A percentile compares a stretch with the other conserved stretches of the same genome.
Conservation (phyloP, 2,329 filamentous ascomycete genomes). For the Scedosporium dehoogii region DNA sequence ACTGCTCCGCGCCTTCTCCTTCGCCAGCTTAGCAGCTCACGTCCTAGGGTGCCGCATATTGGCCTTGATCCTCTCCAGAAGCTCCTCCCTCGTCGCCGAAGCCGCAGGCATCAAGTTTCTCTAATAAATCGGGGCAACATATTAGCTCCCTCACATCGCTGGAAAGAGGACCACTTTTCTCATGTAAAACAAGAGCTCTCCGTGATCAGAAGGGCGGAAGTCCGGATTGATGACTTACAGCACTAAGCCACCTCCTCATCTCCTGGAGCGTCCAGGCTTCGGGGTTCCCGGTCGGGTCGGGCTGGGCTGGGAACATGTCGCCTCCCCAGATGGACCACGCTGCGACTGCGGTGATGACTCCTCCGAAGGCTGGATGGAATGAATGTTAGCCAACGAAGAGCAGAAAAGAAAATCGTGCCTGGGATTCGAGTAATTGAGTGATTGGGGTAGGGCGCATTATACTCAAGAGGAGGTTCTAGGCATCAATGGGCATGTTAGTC, state of each 20-base stretch:
- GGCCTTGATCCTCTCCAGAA: conserved; percentile 34
- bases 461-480: conserved; percentile 62
- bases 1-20: too few species aligned
- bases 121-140: conserved; percentile 19
- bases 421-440: not conserved
- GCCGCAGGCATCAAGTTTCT: conserved; percentile 35
- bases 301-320: conserved; percentile 67
- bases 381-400: conserved; percentile 4
- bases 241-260: conserved; percentile 68
- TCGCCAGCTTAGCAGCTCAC: conserved; percentile 4
- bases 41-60: conserved; percentile 34
- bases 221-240: conserved; percentile 45
- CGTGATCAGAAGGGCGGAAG: not conserved
- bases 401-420: not conserved
- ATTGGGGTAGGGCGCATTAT: conserved; percentile 14
- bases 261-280: conserved; percentile 69
- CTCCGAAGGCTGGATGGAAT: conserved; percentile 55
- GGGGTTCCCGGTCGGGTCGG: conserved; percentile 69
- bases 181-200: not conserved
- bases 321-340: conserved; percentile 78
- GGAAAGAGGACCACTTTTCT: too few species aligned
- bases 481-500: conserved; percentile 6
- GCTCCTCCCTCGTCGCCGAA: conserved; percentile 31
- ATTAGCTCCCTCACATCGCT: not conserved
- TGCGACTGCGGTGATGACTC: conserved; percentile 70